Conservation (phyloP, 2,329 filamentous ascomycete species). For the Cordyceps farinosa region DNA sequence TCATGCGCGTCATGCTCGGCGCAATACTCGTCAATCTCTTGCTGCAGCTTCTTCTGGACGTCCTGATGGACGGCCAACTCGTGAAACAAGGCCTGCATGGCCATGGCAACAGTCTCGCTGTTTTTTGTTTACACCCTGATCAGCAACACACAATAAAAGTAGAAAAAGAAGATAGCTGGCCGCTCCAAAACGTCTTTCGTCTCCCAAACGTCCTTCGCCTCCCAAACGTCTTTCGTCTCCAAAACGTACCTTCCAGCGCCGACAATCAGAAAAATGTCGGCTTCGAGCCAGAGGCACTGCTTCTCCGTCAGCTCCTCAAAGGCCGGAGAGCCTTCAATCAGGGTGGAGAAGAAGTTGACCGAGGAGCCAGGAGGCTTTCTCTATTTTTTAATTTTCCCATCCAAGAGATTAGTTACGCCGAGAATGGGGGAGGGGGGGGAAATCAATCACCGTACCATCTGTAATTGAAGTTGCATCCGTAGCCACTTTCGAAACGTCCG, state of each 20-base stretch:
- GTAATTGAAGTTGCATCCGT: background rate
- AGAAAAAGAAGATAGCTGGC: no score
- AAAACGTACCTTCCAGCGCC: constrained; percentile 30
- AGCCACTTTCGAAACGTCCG: background rate
- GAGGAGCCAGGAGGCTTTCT: background rate
- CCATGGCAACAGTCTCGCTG: constrained; percentile 34
- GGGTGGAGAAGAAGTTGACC: constrained; percentile 29
- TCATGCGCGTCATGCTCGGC: constrained; percentile 9
- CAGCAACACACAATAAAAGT: background rate
- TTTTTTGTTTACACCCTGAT: no score
- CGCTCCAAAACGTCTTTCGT: background rate
- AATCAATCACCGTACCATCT: background rate
- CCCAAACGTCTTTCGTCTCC: background rate
- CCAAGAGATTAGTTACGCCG: background rate
- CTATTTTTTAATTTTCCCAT: background rate
- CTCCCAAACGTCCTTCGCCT: background rate
- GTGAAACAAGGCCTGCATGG: constrained; percentile 33
- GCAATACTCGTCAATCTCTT: constrained; percentile 31
- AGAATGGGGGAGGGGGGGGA: no score
- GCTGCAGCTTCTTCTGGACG: constrained; percentile 38
- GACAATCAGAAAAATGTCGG: constrained; percentile 29
- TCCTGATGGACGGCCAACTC: constrained; percentile 34
- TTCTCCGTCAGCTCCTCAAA: constrained; percentile 22
- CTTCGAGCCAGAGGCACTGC: constrained; percentile 26
- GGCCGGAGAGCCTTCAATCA: constrained; percentile 27